phyloP scores from a whole-genome alignment of 176 grass and related monocot species.

The Stipa capillata region DNA sequence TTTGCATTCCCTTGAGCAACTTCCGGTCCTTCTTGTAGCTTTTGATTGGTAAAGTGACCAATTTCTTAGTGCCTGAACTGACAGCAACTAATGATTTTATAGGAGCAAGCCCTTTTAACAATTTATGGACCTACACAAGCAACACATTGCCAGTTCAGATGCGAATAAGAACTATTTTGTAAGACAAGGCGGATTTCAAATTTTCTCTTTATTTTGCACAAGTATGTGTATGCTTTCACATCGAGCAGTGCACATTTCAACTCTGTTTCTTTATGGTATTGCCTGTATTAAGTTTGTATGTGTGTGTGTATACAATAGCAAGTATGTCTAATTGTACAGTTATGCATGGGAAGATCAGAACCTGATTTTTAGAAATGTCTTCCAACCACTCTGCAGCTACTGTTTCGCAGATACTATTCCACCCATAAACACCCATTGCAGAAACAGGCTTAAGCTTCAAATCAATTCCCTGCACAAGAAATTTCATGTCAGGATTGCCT shows the following conservation, averaged over 20 bases:
- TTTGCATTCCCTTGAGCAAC: slow-evolving; percentile 95
- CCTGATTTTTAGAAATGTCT: slow-evolving; percentile 98
- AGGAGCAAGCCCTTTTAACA: slow-evolving; percentile 85
- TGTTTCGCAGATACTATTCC: slow-evolving; percentile 82
- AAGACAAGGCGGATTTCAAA: not conserved
- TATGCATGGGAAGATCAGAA: slow-evolving; percentile 22
- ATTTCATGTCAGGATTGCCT: not conserved
- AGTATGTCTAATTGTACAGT: slow-evolving; percentile 6
- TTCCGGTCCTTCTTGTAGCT: slow-evolving; percentile 97
- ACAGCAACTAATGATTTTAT: slow-evolving; percentile 92
- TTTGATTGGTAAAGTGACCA: slow-evolving; percentile 82
- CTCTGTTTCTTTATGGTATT: not conserved
- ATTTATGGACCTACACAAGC: slow-evolving; percentile 77
- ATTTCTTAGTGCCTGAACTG: slow-evolving; percentile 87
- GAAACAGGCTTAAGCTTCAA: slow-evolving; percentile 94
- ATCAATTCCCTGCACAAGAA: slow-evolving; percentile 77
- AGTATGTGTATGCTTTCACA: not conserved
- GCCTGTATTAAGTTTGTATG: not conserved
- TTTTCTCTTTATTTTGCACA: not conserved
- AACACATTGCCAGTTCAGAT: slow-evolving; percentile 21
- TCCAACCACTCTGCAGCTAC: slow-evolving; percentile 89
- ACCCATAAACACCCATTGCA: slow-evolving; percentile 90
- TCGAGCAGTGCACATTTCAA: not conserved
- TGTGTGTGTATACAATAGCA: not conserved
- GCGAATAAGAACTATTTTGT: not conserved